Percentiles rank a stretch among this genome's conserved stretches.
These are phyloP conservation scores for Phytopythium montanum DNA, from an alignment of 352 stramenopile genomes.

Conservation along the genomic window DNA sequence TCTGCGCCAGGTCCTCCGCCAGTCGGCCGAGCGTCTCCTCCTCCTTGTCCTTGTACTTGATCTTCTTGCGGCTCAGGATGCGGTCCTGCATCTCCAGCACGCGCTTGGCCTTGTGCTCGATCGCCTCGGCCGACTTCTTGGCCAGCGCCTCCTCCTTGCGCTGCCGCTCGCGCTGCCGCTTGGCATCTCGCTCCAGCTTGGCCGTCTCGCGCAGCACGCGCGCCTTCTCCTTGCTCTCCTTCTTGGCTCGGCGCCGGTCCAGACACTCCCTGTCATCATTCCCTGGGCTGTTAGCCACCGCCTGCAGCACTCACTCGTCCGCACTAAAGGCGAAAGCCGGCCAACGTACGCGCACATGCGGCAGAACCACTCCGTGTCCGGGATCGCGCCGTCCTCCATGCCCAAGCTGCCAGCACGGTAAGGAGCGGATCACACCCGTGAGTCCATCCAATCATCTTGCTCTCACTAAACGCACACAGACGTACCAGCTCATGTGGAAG, in stretches of 20 bases:
- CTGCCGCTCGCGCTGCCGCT: slow-evolving; percentile 53
- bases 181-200: slow-evolving; percentile 76
- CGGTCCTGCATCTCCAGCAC: slow-evolving; percentile 87
- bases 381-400: slow-evolving; percentile 73
- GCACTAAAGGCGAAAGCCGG: too few species aligned
- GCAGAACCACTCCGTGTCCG: slow-evolving; percentile 85
- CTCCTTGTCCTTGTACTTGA: slow-evolving; percentile 90
- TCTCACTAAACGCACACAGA: neutral
- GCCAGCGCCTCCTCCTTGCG: slow-evolving; percentile 70
- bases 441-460: neutral
- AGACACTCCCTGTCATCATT: slow-evolving; percentile 80
- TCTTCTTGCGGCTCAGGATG: slow-evolving; percentile 82
- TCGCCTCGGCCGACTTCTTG: slow-evolving; percentile 74
- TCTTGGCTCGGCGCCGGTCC: slow-evolving; percentile 70
- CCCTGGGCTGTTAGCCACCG: neutral
- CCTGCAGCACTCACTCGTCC: too few species aligned
- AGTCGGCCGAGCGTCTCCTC: slow-evolving; percentile 82
- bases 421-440: neutral
- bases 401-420: slow-evolving; percentile 57
- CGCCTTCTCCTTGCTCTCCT: slow-evolving; percentile 73
- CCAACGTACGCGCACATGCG: slow-evolving; percentile 86
- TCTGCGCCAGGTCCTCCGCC: slow-evolving; percentile 76
- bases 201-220: slow-evolving; percentile 75
- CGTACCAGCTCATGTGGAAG: slow-evolving; percentile 90
- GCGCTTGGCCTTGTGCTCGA: slow-evolving; percentile 81